Conservation (phyloP, 139 green algal genomes). For the Marvania coccoides region DNA sequence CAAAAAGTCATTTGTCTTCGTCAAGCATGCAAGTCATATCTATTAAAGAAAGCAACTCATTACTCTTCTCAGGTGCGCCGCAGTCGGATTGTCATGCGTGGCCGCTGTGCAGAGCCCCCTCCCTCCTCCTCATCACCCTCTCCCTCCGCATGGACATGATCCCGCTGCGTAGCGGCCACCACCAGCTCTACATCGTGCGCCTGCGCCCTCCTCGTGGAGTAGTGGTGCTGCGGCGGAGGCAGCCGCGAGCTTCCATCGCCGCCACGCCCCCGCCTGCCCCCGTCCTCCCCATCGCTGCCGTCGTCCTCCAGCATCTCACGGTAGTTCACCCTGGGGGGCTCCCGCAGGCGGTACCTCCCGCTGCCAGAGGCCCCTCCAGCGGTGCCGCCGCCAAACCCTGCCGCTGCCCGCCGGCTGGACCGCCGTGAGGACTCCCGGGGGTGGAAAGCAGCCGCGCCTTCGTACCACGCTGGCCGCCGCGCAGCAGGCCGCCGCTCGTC, state of each 20-base stretch:
- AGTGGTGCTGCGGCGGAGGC: background rate
- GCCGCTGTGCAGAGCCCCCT: background rate
- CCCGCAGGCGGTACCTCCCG: background rate
- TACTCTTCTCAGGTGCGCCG: no score
- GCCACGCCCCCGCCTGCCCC: background rate
- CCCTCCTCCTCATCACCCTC: background rate
- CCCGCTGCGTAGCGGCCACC: background rate
- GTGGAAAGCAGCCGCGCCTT: background rate
- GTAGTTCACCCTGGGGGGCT: background rate
- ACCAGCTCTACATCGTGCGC: background rate
- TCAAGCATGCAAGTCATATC: no score
- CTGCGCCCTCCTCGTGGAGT: background rate
- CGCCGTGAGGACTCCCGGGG: background rate
- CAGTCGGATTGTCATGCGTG: background rate
- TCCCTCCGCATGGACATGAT: no score
- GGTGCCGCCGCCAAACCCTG: background rate
- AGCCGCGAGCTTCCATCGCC: background rate
- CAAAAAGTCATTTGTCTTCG: background rate
- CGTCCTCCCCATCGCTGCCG: background rate
- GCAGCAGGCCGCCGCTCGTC: background rate
- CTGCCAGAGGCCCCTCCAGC: background rate
- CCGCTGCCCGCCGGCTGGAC: background rate
- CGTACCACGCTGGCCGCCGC: background rate
- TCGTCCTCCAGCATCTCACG: background rate
- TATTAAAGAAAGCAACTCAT: no score